Evolutionary conservation across 164 flowering plant genomes (phyloP).

Genomic region (Vitis rupestris): DNA sequence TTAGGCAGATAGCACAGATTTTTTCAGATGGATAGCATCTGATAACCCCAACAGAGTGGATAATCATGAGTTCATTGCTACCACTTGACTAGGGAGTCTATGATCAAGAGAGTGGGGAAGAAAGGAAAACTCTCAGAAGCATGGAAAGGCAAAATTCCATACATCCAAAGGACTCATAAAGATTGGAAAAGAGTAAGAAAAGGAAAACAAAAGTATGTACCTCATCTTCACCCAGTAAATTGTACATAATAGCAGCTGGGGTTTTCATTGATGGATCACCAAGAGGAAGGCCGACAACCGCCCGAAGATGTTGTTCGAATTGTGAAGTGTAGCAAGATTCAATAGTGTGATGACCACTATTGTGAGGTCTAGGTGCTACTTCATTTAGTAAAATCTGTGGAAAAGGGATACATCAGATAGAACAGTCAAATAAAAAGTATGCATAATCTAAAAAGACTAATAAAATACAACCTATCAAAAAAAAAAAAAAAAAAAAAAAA

Average conservation of each 20-base stretch:
- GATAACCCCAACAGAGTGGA: too few relatives aligned
- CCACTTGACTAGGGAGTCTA: too few relatives aligned
- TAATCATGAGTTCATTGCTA: too few relatives aligned
- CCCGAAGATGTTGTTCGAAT: conserved; percentile 92
- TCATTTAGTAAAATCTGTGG: conserved; percentile 83
- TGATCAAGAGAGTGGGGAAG: too few relatives aligned
- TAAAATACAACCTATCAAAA: background rate
- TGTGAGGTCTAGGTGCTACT: conserved; percentile 98
- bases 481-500: too few relatives aligned
- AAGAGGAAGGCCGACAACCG: conserved; percentile 91
- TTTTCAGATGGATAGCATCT: too few relatives aligned
- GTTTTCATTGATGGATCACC: conserved; percentile 95
- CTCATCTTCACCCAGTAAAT: conserved; percentile 93
- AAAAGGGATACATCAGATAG: background rate
- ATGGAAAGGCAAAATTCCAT: background rate
- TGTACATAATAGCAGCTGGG: conserved; percentile 92
- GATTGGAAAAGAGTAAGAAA: background rate
- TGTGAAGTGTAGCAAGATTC: conserved; percentile 93
- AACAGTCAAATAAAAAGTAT: background rate
- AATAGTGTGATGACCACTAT: conserved; percentile 97
- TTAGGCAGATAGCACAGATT: too few relatives aligned
- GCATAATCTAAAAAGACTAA: background rate
- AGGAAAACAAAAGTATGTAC: conserved; percentile 25
- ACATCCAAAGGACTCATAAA: background rate
- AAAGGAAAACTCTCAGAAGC: too few relatives aligned